phyloP scores from a whole-genome alignment of 305 asterid species.

The Andrographis paniculata region DNA sequence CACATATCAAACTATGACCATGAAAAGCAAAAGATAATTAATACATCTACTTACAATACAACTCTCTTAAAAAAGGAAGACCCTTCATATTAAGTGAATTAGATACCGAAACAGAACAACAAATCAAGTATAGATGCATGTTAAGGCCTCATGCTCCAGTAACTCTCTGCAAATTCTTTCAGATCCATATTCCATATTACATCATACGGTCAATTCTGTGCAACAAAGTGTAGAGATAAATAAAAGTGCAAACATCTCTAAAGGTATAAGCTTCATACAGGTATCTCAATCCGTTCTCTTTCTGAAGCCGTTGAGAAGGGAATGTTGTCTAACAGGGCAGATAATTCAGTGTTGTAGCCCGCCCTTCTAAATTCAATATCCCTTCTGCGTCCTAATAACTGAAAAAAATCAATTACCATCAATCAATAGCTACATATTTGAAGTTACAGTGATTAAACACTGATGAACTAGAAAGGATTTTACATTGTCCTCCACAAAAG shows the following conservation, averaged over 20 bases:
- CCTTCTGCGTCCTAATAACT: conserved; percentile 92
- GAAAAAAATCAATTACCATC: conserved; percentile 16
- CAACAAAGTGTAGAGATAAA: conserved; percentile 8
- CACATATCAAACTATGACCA: no score
- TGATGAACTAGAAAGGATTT: conserved; percentile 18
- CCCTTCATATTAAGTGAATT: not conserved
- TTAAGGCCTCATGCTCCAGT: conserved; percentile 14
- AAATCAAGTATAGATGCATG: conserved; percentile 9
- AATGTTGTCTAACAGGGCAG: conserved; percentile 87
- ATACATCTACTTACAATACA: no score
- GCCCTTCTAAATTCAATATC: conserved; percentile 78
- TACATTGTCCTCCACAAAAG: conserved; percentile 96
- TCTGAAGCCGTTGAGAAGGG: conserved; percentile 73
- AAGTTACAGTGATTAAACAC: conserved; percentile 22
- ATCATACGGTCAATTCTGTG: conserved; percentile 11
- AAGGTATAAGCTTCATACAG: conserved; percentile 46
- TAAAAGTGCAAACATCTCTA: conserved; percentile 11
- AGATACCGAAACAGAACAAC: conserved; percentile 7
- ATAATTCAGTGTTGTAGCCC: conserved; percentile 79
- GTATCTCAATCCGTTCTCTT: conserved; percentile 85
- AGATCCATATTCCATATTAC: conserved; percentile 8
- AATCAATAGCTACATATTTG: conserved; percentile 10
- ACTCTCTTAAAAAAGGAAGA: no score
- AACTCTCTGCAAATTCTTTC: not conserved
- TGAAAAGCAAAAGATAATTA: no score